Evolutionary conservation across 2,329 filamentous ascomycete species (phyloP).

Genomic region (Aspergillus aculeatinus): DNA sequence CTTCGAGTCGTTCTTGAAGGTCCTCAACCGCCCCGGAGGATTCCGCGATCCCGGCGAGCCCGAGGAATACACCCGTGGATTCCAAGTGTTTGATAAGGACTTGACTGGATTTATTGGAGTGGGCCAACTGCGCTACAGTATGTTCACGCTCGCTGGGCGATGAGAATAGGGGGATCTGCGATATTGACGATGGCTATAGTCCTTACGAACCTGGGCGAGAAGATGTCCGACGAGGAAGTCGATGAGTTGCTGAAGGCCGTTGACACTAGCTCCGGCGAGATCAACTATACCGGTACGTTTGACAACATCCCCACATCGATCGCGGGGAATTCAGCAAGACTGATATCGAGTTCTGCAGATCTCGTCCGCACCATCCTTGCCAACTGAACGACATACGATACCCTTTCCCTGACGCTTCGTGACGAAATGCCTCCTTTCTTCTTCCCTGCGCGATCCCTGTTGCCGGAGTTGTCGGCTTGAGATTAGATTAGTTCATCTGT

Average conservation of each 20-base stretch:
- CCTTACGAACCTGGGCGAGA: constrained; percentile 95
- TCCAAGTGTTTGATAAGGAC: constrained; percentile 99
- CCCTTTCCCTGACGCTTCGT: constrained; percentile 24
- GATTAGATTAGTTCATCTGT: constrained; percentile 9
- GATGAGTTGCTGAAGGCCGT: constrained; percentile 98
- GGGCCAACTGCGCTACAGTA: constrained; percentile 88
- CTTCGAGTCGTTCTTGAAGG: constrained; percentile 94
- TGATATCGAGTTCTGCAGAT: constrained; percentile 49
- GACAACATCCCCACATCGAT: background rate
- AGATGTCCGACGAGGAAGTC: constrained; percentile 98
- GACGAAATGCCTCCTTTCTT: constrained; percentile 4
- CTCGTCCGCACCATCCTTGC: constrained; percentile 83
- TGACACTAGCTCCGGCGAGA: constrained; percentile 91
- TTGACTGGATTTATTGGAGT: constrained; percentile 97
- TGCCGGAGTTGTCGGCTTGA: constrained; percentile 7
- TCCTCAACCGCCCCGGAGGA: constrained; percentile 94
- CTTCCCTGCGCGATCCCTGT: constrained; percentile 9
- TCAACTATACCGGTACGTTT: constrained; percentile 87
- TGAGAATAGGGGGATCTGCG: background rate
- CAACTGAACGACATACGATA: constrained; percentile 58
- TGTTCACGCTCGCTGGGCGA: constrained; percentile 17
- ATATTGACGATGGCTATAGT: constrained; percentile 50
- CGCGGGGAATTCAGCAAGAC: background rate
- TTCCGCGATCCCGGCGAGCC: constrained; percentile 98
- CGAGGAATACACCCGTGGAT: constrained; percentile 96